Conservation (phyloP, 2,329 filamentous ascomycete genomes). For the Cercospora sp. region DNA sequence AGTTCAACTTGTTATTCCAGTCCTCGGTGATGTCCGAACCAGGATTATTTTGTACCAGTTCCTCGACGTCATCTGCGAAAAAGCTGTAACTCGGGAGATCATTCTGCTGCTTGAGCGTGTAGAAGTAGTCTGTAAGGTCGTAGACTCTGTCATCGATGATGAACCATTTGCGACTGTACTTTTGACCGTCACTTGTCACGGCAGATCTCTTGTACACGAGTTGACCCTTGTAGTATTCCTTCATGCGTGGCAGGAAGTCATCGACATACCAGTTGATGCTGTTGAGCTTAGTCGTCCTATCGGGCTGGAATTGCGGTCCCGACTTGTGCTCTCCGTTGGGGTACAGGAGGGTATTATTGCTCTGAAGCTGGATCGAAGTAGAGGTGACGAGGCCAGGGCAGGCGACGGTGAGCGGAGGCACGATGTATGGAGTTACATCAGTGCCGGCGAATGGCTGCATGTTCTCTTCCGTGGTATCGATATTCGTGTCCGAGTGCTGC, state of each 20-base stretch:
- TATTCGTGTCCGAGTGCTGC: conserved; percentile 73
- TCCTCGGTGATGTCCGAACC: conserved; percentile 73
- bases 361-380: conserved; percentile 59
- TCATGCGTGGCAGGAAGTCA: conserved; percentile 74
- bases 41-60: conserved; percentile 70
- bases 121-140: conserved; percentile 89
- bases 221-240: conserved; percentile 82
- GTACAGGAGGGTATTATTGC: conserved; percentile 62
- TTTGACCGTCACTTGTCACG: conserved; percentile 65
- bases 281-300: conserved; percentile 58
- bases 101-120: conserved; percentile 64
- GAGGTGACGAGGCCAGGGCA: conserved; percentile 69
- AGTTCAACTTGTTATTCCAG: conserved; percentile 59
- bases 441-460: conserved; percentile 80
- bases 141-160: conserved; percentile 75
- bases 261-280: conserved; percentile 74
- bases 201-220: conserved; percentile 67
- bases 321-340: conserved; percentile 64
- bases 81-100: conserved; percentile 64
- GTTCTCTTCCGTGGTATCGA: conserved; percentile 58
- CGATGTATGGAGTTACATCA: conserved; percentile 82
- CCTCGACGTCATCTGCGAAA: conserved; percentile 66
- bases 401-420: conserved; percentile 70
- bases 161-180: conserved; percentile 73
- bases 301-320: conserved; percentile 59